phyloP scores from a whole-genome alignment of 1,284 basidiomycete genomes.

The Cryptococcus sp. region DNA sequence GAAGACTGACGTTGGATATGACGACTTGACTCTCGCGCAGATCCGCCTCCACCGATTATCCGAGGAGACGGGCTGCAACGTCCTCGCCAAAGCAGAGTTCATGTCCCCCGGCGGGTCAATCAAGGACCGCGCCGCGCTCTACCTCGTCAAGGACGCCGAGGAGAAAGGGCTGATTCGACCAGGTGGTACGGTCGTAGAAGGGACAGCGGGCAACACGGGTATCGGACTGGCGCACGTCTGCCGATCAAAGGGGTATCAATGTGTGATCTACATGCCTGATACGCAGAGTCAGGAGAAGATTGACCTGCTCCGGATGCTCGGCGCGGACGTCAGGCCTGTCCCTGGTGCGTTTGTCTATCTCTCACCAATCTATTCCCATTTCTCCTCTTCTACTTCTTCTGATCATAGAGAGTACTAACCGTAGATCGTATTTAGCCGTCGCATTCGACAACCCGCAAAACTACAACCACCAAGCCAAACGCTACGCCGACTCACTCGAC shows the following conservation, averaged over 20 bases:
- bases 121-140: constrained; percentile 95
- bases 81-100: constrained; percentile 95
- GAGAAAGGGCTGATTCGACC: constrained; percentile 72
- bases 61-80: constrained; percentile 83
- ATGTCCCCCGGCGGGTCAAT: constrained; percentile 99
- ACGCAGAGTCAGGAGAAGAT: constrained; percentile 98
- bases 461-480: constrained; percentile 97
- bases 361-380: too few relatives aligned
- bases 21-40: constrained; percentile 54
- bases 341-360: constrained; percentile 60
- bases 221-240: constrained; percentile 94
- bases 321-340: constrained; percentile 93
- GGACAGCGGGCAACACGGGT: constrained; percentile 98
- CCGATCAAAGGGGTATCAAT: constrained; percentile 88
- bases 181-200: constrained; percentile 95
- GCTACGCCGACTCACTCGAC: constrained; percentile 76
- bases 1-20: neutral
- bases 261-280: constrained; percentile 99
- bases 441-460: constrained; percentile 94
- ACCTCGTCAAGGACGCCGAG: constrained; percentile 87
- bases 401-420: constrained; percentile 3
- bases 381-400: neutral
- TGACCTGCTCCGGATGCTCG: constrained; percentile 93
- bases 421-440: constrained; percentile 63
- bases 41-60: constrained; percentile 82